Evolutionary conservation across 1,284 basidiomycete genomes (phyloP).

Genomic region (Tranzscheliella williamsii): DNA sequence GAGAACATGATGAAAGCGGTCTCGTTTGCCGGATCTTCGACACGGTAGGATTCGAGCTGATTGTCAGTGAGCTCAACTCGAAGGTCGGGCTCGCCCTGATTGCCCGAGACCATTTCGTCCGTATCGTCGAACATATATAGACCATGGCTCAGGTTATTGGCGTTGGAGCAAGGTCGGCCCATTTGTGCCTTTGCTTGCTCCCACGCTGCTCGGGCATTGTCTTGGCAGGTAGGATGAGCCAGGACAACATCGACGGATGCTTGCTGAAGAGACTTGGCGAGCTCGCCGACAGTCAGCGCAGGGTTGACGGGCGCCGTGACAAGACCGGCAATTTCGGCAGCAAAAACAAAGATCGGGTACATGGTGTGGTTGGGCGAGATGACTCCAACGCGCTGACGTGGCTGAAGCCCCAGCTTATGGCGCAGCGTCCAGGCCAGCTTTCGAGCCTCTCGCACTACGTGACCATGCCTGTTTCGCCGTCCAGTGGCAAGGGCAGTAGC

Average conservation of each 20-base stretch:
- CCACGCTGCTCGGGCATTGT: slow-evolving; percentile 38
- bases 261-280: slow-evolving; percentile 50
- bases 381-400: slow-evolving; percentile 48
- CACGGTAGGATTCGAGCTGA: slow-evolving; percentile 28
- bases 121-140: slow-evolving; percentile 51
- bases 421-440: slow-evolving; percentile 41
- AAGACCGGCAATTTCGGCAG: slow-evolving; percentile 40
- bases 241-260: slow-evolving; percentile 42
- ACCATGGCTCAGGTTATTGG: slow-evolving; percentile 9
- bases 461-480: slow-evolving; percentile 13
- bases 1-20: slow-evolving; percentile 53
- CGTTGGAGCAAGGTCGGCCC: slow-evolving; percentile 6
- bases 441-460: slow-evolving; percentile 33
- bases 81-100: slow-evolving; percentile 41
- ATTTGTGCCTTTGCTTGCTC: slow-evolving; percentile 30
- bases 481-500: neutral
- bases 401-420: slow-evolving; percentile 43
- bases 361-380: slow-evolving; percentile 55
- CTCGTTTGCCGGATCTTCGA: slow-evolving; percentile 32
- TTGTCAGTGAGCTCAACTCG: slow-evolving; percentile 29
- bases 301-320: slow-evolving; percentile 52
- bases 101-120: slow-evolving; percentile 21
- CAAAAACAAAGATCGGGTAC: slow-evolving; percentile 47
- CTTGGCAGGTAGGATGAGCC: slow-evolving; percentile 35
- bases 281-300: slow-evolving; percentile 49